These are phyloP conservation scores for Phialocephala subalpina DNA, from an alignment of 2,329 filamentous ascomycete genomes.

Conservation along the genomic window DNA sequence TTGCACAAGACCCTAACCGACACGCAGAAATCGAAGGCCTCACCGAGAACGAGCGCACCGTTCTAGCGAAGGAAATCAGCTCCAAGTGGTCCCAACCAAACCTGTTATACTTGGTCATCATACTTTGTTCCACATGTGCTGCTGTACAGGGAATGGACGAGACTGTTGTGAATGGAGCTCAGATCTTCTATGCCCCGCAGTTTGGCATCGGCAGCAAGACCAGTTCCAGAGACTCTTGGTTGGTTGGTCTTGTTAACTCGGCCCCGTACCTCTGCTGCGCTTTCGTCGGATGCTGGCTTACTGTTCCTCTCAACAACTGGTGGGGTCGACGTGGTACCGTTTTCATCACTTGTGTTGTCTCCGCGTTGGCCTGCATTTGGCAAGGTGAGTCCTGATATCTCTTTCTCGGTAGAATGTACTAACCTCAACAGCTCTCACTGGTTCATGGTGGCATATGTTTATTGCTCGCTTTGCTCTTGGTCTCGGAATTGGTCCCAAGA, in stretches of 20 bases:
- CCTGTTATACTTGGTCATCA: slow-evolving; percentile 70
- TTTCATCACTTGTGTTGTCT: slow-evolving; percentile 72
- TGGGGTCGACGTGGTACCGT: slow-evolving; percentile 78
- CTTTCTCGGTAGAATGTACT: neutral
- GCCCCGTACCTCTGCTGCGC: slow-evolving; percentile 73
- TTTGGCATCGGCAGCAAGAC: slow-evolving; percentile 62
- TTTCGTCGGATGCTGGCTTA: slow-evolving; percentile 76
- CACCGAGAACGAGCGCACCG: slow-evolving; percentile 62
- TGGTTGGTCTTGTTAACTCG: slow-evolving; percentile 68
- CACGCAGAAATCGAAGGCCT: slow-evolving; percentile 61
- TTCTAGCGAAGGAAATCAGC: slow-evolving; percentile 66
- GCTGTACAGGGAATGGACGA: slow-evolving; percentile 79
- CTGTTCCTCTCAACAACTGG: slow-evolving; percentile 73
- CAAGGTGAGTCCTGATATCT: slow-evolving; percentile 20
- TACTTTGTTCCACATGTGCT: slow-evolving; percentile 72
- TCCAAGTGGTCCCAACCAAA: slow-evolving; percentile 75
- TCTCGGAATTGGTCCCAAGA: slow-evolving; percentile 75
- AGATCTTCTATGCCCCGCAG: slow-evolving; percentile 67
- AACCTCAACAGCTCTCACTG: slow-evolving; percentile 52
- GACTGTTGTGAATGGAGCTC: slow-evolving; percentile 74
- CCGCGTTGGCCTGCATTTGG: slow-evolving; percentile 61
- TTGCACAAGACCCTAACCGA: slow-evolving; percentile 55
- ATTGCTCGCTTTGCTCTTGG: slow-evolving; percentile 74
- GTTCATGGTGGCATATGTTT: slow-evolving; percentile 74
- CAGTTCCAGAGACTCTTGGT: slow-evolving; percentile 55